Percentiles rank a stretch among this genome's conserved stretches.
These are phyloP conservation scores for Pseudotsuga menziesii DNA, from an alignment of 75 land plant species.

Conservation along the genomic window DNA sequence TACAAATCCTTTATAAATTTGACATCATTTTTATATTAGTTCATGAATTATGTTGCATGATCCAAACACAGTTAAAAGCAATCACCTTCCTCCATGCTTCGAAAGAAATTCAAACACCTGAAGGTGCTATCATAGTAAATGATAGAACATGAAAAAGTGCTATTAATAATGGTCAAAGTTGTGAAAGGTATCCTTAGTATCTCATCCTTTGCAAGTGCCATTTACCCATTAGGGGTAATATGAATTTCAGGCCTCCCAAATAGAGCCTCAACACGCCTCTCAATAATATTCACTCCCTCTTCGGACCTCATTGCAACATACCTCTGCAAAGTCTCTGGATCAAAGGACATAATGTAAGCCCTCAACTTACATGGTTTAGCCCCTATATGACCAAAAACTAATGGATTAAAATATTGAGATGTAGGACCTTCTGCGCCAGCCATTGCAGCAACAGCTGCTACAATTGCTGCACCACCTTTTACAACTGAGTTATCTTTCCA, in stretches of 20 bases:
- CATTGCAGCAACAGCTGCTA: slow-evolving; percentile 8
- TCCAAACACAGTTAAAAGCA: too few relatives aligned
- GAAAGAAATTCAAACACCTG: too few relatives aligned
- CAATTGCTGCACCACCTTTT: slow-evolving; percentile 13
- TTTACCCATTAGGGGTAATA: slow-evolving; percentile 37
- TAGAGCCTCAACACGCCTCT: slow-evolving; percentile 71
- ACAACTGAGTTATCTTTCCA: slow-evolving; percentile 24
- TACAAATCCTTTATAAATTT: too few relatives aligned
- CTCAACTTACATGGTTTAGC: slow-evolving; percentile 39
- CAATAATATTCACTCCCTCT: too few relatives aligned
- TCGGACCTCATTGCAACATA: slow-evolving; percentile 59
- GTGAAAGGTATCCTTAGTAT: slow-evolving; percentile 44
- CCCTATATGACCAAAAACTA: slow-evolving; percentile 30
- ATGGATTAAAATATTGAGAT: slow-evolving; percentile 22
- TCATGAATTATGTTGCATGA: too few relatives aligned
- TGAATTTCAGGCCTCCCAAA: slow-evolving; percentile 64
- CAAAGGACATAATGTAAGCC: slow-evolving; percentile 64
- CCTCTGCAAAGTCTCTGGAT: slow-evolving; percentile 61
- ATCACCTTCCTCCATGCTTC: too few relatives aligned
- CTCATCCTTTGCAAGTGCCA: slow-evolving; percentile 50
- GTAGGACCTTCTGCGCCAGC: slow-evolving; percentile 22
- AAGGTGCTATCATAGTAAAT: too few relatives aligned
- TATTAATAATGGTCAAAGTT: too few relatives aligned
- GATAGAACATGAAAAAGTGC: too few relatives aligned
- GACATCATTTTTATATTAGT: too few relatives aligned